Percentiles rank a stretch among this genome's conserved stretches.
phyloP scores from a whole-genome alignment of 2,329 filamentous ascomycete species.

The Myriosclerotinia scirpicola region DNA sequence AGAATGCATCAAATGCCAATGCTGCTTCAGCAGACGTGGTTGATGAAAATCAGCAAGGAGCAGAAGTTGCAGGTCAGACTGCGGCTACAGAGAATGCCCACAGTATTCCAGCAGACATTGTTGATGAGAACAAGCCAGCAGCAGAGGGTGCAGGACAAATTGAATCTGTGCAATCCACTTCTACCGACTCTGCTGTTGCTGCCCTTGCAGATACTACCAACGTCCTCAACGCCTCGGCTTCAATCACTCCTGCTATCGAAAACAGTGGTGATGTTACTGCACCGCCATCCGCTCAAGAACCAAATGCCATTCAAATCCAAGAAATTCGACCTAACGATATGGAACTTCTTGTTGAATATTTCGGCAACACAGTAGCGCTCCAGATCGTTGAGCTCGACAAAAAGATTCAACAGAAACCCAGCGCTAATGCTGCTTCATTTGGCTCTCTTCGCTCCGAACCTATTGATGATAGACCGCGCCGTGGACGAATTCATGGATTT shows the following conservation, averaged over 20 bases:
- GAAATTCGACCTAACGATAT: slow-evolving; percentile 48
- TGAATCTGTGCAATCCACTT: background rate
- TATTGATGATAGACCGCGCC: slow-evolving; percentile 59
- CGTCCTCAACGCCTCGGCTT: no score
- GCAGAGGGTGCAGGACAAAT: background rate
- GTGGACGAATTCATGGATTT: slow-evolving; percentile 58
- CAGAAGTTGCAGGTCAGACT: background rate
- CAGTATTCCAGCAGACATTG: background rate
- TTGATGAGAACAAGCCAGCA: slow-evolving; percentile 16
- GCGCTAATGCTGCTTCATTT: slow-evolving; percentile 56
- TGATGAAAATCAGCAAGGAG: slow-evolving; percentile 8
- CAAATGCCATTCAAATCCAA: slow-evolving; percentile 29
- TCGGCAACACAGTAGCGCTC: slow-evolving; percentile 51
- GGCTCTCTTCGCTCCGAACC: slow-evolving; percentile 52
- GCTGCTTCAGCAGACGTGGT: background rate
- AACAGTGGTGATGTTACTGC: slow-evolving; percentile 2
- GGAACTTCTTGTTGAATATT: slow-evolving; percentile 46
- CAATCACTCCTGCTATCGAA: background rate
- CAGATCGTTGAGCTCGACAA: slow-evolving; percentile 56
- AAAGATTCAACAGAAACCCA: slow-evolving; percentile 53
- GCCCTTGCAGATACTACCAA: background rate
- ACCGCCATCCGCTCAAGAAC: background rate
- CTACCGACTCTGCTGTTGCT: background rate
- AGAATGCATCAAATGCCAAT: slow-evolving; percentile 5
- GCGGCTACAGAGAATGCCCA: background rate